Evolutionary conservation across 148 eudicot species (phyloP).

Genomic region (Fagopyrum esculentum): DNA sequence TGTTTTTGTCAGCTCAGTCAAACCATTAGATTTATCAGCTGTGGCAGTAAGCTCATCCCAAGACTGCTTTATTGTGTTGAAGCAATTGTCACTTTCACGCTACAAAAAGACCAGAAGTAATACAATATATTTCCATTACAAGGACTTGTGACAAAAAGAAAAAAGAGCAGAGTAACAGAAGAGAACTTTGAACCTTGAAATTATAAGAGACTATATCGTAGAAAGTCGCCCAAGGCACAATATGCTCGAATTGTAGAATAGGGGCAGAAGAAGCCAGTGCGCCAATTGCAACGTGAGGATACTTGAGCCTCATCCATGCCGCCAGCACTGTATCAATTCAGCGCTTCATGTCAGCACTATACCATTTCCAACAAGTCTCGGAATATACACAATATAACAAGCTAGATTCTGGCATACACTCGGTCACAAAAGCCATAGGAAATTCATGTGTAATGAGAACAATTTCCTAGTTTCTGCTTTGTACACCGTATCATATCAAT

Average conservation of each 20-base stretch:
- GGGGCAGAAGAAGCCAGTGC: slow-evolving; percentile 97
- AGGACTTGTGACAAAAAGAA: slow-evolving; percentile 9
- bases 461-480: background rate
- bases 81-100: slow-evolving; percentile 85
- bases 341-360: background rate
- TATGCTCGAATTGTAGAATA: slow-evolving; percentile 81
- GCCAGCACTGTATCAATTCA: slow-evolving; percentile 53
- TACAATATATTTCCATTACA: background rate
- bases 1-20: slow-evolving; percentile 45
- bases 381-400: background rate
- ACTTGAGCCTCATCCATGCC: slow-evolving; percentile 95
- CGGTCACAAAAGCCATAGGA: background rate
- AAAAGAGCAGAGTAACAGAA: background rate
- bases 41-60: slow-evolving; percentile 52
- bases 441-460: background rate
- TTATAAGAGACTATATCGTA: slow-evolving; percentile 70
- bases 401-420: background rate
- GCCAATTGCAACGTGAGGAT: slow-evolving; percentile 82
- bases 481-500: background rate
- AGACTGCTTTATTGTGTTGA: slow-evolving; percentile 72
- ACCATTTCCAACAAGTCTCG: background rate
- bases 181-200: slow-evolving; percentile 47
- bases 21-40: slow-evolving; percentile 51
- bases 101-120: slow-evolving; percentile 11
- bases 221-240: slow-evolving; percentile 74